Evolutionary conservation across 2,329 filamentous ascomycete species (phyloP).

Genomic region (Claviceps arundinis): DNA sequence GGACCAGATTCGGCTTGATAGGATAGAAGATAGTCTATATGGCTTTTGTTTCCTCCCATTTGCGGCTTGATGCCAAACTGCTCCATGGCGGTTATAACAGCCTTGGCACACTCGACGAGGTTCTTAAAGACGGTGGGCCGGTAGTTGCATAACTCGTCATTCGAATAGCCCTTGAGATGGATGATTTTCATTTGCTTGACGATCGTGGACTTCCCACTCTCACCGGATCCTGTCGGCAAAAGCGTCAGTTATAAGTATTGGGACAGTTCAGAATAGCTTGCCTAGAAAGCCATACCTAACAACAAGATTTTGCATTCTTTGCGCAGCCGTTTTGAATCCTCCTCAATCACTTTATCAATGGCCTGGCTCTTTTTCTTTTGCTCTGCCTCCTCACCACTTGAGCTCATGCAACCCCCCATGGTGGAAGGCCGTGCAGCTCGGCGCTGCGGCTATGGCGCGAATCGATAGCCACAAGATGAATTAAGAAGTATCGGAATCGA

Average conservation of each 20-base stretch:
- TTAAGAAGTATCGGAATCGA: neutral
- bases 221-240: constrained; percentile 63
- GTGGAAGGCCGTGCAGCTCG: constrained; percentile 18
- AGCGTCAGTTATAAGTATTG: constrained; percentile 8
- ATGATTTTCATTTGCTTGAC: constrained; percentile 99
- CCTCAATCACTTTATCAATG: constrained; percentile 87
- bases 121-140: constrained; percentile 97
- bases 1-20: constrained; percentile 88
- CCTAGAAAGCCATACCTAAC: constrained; percentile 50
- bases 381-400: constrained; percentile 72
- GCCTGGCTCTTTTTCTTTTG: constrained; percentile 93
- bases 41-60: constrained; percentile 55
- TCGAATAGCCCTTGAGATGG: constrained; percentile 91
- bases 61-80: constrained; percentile 79
- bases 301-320: constrained; percentile 98
- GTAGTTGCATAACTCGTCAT: constrained; percentile 88
- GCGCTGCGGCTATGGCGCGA: constrained; percentile 1
- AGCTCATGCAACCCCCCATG: constrained; percentile 94
- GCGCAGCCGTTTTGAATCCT: constrained; percentile 83
- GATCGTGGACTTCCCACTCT: constrained; percentile 98
- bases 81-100: constrained; percentile 79
- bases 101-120: constrained; percentile 89
- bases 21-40: constrained; percentile 68
- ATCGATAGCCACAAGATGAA: neutral
- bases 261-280: neutral